phyloP scores from a whole-genome alignment of 495 filamentous ascomycete species.

The Xylaria grammica region DNA sequence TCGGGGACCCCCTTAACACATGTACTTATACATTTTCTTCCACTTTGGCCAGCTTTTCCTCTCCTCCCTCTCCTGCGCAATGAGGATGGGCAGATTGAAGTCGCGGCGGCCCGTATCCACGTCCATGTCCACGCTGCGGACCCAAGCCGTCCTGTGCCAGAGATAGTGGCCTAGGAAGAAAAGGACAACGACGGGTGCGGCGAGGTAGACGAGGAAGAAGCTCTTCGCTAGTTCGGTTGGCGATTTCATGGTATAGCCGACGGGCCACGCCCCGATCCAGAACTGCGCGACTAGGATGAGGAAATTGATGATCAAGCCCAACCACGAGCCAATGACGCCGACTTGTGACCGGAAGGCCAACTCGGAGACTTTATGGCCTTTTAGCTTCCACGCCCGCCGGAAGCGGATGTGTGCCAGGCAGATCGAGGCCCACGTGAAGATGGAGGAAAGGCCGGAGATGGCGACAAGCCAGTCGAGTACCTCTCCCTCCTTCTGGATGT shows the following conservation, averaged over 20 bases:
- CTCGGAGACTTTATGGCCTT: conserved; percentile 74
- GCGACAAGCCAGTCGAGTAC: conserved; percentile 91
- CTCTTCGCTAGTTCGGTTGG: conserved; percentile 52
- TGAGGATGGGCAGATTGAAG: conserved; percentile 73
- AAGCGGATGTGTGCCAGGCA: conserved; percentile 92
- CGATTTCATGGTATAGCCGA: conserved; percentile 59
- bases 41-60: conserved; percentile 74
- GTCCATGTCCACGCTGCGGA: conserved; percentile 77
- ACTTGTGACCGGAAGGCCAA: conserved; percentile 81
- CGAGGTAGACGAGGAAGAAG: conserved; percentile 85
- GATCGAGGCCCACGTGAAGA: conserved; percentile 94
- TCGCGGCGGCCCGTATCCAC: conserved; percentile 88
- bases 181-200: conserved; percentile 75
- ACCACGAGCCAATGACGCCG: conserved; percentile 81
- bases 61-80: conserved; percentile 79
- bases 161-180: conserved; percentile 84
- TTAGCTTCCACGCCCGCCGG: conserved; percentile 73
- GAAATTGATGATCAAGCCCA: conserved; percentile 79
- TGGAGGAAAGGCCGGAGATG: conserved; percentile 82
- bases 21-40: conserved; percentile 74
- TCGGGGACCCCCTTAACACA: conserved; percentile 43
- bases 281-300: conserved; percentile 91
- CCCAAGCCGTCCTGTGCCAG: conserved; percentile 70
- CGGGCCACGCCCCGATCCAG: conserved; percentile 86
- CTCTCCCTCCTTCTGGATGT: conserved; percentile 62